Evolutionary conservation across 2,329 filamentous ascomycete genomes (phyloP).

Genomic region (Colletotrichum caudatum): DNA sequence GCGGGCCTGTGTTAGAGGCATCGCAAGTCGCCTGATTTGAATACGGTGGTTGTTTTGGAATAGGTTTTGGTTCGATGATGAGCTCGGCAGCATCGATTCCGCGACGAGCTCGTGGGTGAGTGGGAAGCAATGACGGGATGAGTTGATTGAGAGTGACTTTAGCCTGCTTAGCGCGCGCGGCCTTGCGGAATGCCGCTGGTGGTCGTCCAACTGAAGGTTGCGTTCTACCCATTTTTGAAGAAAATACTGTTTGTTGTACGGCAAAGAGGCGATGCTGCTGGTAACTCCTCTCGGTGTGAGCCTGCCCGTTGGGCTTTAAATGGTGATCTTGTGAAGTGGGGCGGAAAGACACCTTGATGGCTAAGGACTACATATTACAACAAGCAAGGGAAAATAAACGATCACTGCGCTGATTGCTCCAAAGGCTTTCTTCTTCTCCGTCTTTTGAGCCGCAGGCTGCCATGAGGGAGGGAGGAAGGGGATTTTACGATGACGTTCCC

Average conservation of each 20-base stretch:
- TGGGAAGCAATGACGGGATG: conserved; percentile 67
- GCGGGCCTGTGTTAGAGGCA: background rate
- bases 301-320: background rate
- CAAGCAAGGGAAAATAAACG: too few species aligned
- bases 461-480: background rate
- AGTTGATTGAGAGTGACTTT: conserved; percentile 69
- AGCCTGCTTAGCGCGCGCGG: conserved; percentile 65
- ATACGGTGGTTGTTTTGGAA: background rate
- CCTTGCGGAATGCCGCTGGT: conserved; percentile 37
- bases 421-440: background rate
- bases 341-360: conserved; percentile 17
- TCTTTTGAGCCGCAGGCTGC: background rate
- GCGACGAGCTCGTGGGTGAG: conserved; percentile 65
- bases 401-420: background rate
- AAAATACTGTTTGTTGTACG: too few species aligned
- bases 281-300: background rate
- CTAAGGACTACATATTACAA: background rate
- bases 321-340: background rate
- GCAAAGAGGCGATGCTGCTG: background rate
- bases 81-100: conserved; percentile 67
- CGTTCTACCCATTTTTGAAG: conserved; percentile 30
- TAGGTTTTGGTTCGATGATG: conserved; percentile 50
- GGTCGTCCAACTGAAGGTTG: conserved; percentile 39
- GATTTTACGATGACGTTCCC: conserved; percentile 11
- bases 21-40: background rate